Evolutionary conservation across 345 rosid genomes (phyloP).

Genomic region (Noccaea caerulescens): DNA sequence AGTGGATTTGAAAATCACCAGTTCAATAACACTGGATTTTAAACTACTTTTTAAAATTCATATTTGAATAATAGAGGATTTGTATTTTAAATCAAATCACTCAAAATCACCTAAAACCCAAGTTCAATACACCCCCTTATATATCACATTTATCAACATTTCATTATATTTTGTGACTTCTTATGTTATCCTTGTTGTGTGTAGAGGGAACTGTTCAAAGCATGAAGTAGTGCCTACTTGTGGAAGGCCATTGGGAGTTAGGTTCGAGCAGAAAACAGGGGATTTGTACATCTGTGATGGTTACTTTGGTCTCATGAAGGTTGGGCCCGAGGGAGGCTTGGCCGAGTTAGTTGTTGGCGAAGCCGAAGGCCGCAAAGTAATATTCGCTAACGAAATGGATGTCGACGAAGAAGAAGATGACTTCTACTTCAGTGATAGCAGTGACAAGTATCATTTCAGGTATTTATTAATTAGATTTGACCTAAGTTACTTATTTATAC

Average conservation of each 20-base stretch:
- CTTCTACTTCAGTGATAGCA: slow-evolving; percentile 73
- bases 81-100: too few relatives aligned
- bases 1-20: too few relatives aligned
- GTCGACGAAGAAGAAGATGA: slow-evolving; percentile 60
- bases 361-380: slow-evolving; percentile 56
- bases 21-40: too few relatives aligned
- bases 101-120: too few relatives aligned
- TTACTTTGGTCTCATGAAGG: slow-evolving; percentile 62
- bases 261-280: slow-evolving; percentile 64
- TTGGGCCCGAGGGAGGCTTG: slow-evolving; percentile 68
- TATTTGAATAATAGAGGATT: too few relatives aligned
- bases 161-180: too few relatives aligned
- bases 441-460: slow-evolving; percentile 66
- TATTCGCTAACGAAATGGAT: slow-evolving; percentile 67
- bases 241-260: slow-evolving; percentile 79
- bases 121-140: too few relatives aligned
- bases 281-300: slow-evolving; percentile 83
- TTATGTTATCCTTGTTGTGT: slow-evolving; percentile 2
- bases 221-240: slow-evolving; percentile 61
- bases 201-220: slow-evolving; percentile 57
- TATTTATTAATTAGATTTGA: not conserved
- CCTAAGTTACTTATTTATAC: too few relatives aligned
- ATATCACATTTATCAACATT: not conserved
- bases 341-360: slow-evolving; percentile 53
- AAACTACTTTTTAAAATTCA: too few relatives aligned